phyloP scores from a whole-genome alignment of 352 stramenopile species.

The Pythium periplocum region DNA sequence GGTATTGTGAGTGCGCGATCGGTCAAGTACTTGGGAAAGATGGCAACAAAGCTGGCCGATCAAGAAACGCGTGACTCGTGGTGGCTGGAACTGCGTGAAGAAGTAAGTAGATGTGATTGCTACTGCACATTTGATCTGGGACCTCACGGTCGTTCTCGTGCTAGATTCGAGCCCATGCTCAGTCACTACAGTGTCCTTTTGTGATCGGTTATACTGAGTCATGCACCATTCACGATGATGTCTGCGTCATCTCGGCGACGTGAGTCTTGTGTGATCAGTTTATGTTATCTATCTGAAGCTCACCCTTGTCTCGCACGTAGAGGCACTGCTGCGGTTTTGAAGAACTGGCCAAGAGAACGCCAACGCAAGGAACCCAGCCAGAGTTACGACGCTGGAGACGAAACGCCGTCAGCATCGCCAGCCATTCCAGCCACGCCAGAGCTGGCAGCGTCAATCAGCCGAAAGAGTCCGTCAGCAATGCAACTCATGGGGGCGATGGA shows the following conservation, averaged over 20 bases:
- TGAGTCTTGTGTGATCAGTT: conserved; percentile 23
- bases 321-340: conserved; percentile 72
- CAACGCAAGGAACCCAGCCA: conserved; percentile 23
- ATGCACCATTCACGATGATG: conserved; percentile 96
- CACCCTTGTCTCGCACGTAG: conserved; percentile 15
- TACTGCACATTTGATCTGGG: background rate
- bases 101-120: conserved; percentile 39
- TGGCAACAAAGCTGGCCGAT: conserved; percentile 95
- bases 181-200: conserved; percentile 94
- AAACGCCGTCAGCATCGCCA: conserved; percentile 27
- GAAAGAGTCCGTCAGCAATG: conserved; percentile 28
- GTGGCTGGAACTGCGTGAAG: conserved; percentile 96
- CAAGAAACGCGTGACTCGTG: conserved; percentile 97
- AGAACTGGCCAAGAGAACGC: conserved; percentile 51
- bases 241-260: conserved; percentile 96
- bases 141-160: background rate
- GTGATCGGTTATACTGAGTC: conserved; percentile 96
- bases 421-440: conserved; percentile 32
- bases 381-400: conserved; percentile 36
- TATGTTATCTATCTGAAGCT: background rate
- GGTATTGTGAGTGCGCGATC: conserved; percentile 83
- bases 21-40: conserved; percentile 88
- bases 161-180: conserved; percentile 93
- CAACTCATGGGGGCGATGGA: background rate
- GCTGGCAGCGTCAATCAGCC: conserved; percentile 25